These are phyloP conservation scores for Arthroderma sp. DNA, from an alignment of 2,329 filamentous ascomycete genomes.

Conservation along the genomic window DNA sequence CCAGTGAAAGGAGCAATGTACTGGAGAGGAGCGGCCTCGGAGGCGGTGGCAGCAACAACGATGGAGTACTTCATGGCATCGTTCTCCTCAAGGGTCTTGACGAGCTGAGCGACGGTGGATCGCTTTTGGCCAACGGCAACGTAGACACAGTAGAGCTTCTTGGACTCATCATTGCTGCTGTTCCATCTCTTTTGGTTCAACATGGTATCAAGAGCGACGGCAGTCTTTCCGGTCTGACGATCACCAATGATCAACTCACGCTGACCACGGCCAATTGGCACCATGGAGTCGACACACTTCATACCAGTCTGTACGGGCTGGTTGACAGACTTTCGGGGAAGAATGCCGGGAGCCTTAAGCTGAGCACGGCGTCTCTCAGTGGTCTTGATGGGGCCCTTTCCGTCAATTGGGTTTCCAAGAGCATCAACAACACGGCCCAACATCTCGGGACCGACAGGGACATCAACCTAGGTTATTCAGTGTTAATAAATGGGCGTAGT, in stretches of 20 bases:
- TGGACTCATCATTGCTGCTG: conserved; percentile 66
- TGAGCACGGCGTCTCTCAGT: conserved; percentile 89
- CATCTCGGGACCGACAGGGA: conserved; percentile 82
- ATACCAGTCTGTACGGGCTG: conserved; percentile 98
- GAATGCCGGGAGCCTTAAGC: conserved; percentile 97
- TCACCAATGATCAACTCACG: conserved; percentile 99
- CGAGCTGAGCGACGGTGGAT: conserved; percentile 96
- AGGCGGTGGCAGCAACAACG: conserved; percentile 89
- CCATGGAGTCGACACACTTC: conserved; percentile 99
- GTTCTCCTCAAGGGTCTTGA: conserved; percentile 99
- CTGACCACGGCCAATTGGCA: conserved; percentile 98
- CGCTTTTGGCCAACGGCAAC: conserved; percentile 99
- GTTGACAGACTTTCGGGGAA: conserved; percentile 93
- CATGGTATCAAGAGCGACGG: conserved; percentile 93
- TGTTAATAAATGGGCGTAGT: no score
- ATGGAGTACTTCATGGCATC: conserved; percentile 98
- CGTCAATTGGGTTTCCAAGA: conserved; percentile 97
- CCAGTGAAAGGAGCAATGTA: conserved; percentile 88
- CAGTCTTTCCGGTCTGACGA: conserved; percentile 99
- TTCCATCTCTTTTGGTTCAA: conserved; percentile 99
- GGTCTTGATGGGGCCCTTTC: conserved; percentile 93
- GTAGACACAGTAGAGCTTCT: conserved; percentile 99
- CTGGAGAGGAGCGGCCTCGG: conserved; percentile 88
- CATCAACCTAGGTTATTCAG: conserved; percentile 58
- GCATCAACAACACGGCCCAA: conserved; percentile 97